Base-by-base conservation (phyloP, 371 early-diverging fungal species). In the Haplosporangium sp. region DNA sequence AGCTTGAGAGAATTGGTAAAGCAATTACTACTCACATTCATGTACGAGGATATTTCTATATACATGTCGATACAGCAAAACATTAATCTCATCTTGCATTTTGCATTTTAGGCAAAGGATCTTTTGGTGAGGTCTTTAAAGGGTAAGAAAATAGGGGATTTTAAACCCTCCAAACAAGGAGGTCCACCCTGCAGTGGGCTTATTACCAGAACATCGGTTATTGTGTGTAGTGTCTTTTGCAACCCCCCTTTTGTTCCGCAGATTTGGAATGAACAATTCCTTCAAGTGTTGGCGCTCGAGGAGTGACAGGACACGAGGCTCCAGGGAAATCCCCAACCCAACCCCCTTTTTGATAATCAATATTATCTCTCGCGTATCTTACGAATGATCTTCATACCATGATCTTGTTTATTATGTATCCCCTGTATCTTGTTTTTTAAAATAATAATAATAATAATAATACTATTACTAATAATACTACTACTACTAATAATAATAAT, bases 101-200 rank as follows among this genome's bases (percentile, higher is more conserved):
- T 65, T 3, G 19, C 34, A 39, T 59, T 59, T 20, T 83, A 93
- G 93, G 95, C 70, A 93, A 93, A 73, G 96, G 96, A 45, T 95
- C 96, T 20, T 96, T 96, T 86, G 96, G 96, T 70, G 96, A 95
- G 76, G 96, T 96, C 2, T 96, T 86, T 71, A 94, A 94, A 90
- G 95, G 95, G 94, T 95, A 92, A 86, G 74, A 35, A 34, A 13
- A 57, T 53, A 27, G 0, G 19, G 6, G 15, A n/a, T 11, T 53
- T n/a, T 27, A 58, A 15, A 58, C n/a, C 20, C 57, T 15, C 35
- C 34, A 52, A 20, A 2, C 40, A 56, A 42, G 47, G 40, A 27
- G 38, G 35, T 52, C 13, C 52, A 20, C 17, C 52, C 52, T 52
- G 20, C 52, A 52, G 52, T 52, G 8, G 17, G 50, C 17, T 5